Conservation (phyloP, 495 filamentous ascomycete genomes). For the Hypoxylon fragiforme region DNA sequence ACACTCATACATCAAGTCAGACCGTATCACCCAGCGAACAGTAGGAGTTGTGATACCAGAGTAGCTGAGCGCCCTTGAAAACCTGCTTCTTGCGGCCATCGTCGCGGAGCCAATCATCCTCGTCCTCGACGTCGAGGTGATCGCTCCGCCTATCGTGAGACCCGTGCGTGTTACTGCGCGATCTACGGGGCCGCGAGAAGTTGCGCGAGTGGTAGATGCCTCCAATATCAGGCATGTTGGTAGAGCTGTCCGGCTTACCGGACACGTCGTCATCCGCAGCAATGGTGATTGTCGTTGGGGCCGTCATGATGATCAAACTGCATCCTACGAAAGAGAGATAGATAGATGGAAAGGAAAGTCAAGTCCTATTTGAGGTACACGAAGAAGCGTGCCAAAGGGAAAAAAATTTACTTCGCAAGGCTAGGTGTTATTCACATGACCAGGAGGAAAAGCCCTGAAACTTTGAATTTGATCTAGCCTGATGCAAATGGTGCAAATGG, state of each 20-base stretch:
- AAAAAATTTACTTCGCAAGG: background rate
- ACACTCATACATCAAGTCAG: conserved; percentile 10
- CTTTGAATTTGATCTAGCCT: background rate
- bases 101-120: conserved; percentile 42
- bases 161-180: conserved; percentile 28
- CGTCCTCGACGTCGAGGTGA: conserved; percentile 41
- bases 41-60: conserved; percentile 41
- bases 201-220: conserved; percentile 47
- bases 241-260: conserved; percentile 13
- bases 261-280: conserved; percentile 30
- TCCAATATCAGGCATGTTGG: conserved; percentile 26
- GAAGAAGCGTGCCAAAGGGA: too few species aligned
- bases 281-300: conserved; percentile 20
- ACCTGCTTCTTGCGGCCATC: conserved; percentile 48
- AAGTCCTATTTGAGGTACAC: too few species aligned
- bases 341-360: too few species aligned
- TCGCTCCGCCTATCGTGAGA: conserved; percentile 33
- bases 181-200: conserved; percentile 27
- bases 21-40: conserved; percentile 17
- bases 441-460: background rate
- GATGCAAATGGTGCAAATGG: too few species aligned
- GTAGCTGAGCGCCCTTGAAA: conserved; percentile 46
- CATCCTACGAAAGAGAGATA: too few species aligned
- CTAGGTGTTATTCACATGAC: conserved; percentile 2
- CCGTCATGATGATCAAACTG: conserved; percentile 11